Evolutionary conservation across 352 stramenopile genomes (phyloP).

Genomic region (Pythium diclinum): DNA sequence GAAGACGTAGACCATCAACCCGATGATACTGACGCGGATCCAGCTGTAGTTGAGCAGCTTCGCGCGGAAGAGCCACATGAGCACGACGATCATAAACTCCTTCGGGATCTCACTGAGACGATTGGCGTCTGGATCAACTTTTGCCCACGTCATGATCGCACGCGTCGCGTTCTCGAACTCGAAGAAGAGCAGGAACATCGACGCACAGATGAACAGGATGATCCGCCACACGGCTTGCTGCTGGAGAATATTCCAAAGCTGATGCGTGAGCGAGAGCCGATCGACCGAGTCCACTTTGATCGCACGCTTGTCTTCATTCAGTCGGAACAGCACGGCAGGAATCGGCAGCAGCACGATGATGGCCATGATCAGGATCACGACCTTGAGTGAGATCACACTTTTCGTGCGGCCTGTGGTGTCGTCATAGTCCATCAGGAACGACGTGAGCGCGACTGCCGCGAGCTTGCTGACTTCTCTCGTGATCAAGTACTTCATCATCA

Average conservation of each 20-base stretch:
- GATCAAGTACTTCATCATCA: conserved; percentile 69
- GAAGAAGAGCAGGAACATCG: conserved; percentile 59
- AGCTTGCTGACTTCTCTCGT: conserved; percentile 45
- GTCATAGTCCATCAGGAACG: conserved; percentile 38
- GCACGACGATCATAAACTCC: conserved; percentile 42
- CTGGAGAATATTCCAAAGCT: conserved; percentile 74
- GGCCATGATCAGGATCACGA: conserved; percentile 67
- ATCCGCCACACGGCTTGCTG: conserved; percentile 75
- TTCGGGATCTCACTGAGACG: conserved; percentile 44
- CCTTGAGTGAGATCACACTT: conserved; percentile 61
- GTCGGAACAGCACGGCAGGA: conserved; percentile 54
- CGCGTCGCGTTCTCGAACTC: conserved; percentile 55
- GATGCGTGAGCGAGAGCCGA: conserved; percentile 48
- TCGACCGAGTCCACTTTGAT: conserved; percentile 72
- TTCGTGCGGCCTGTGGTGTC: conserved; percentile 29
- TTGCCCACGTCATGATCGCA: conserved; percentile 49
- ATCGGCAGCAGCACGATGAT: conserved; percentile 62
- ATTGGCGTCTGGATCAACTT: conserved; percentile 35
- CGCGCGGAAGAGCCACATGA: conserved; percentile 50
- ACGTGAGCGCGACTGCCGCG: conserved; percentile 30
- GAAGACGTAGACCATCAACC: conserved; percentile 37
- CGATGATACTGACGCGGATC: conserved; percentile 51
- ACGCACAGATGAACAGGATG: conserved; percentile 62
- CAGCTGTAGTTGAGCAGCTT: conserved; percentile 74
- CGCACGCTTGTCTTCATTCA: conserved; percentile 67